A percentile compares a stretch with the other conserved stretches of the same genome.
Evolutionary conservation across 768 basidiomycete genomes (phyloP).

Genomic region (Amyloporia xantha): DNA sequence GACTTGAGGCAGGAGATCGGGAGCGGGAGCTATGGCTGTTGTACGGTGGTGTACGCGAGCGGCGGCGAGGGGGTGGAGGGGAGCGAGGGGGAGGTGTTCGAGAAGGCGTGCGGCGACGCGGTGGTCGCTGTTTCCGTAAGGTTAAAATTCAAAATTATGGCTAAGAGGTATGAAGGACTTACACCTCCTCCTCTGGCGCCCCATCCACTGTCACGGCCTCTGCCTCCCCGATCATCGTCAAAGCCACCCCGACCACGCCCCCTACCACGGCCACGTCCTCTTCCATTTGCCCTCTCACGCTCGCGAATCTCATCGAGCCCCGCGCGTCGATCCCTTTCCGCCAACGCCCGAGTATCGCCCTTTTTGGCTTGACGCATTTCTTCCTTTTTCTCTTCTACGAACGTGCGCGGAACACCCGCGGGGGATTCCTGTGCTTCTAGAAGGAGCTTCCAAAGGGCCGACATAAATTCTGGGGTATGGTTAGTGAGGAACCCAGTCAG

Average conservation of each 20-base stretch:
- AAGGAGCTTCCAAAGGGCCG: slow-evolving; percentile 82
- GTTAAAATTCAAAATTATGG: too few species aligned
- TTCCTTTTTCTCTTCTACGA: slow-evolving; percentile 88
- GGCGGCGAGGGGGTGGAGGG: slow-evolving; percentile 43
- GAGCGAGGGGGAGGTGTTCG: slow-evolving; percentile 29
- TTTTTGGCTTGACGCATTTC: slow-evolving; percentile 74
- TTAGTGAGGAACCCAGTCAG: slow-evolving; percentile 89
- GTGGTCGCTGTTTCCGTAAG: slow-evolving; percentile 9
- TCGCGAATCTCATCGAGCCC: slow-evolving; percentile 66
- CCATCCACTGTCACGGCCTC: slow-evolving; percentile 57
- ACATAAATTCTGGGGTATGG: slow-evolving; percentile 84
- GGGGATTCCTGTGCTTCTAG: slow-evolving; percentile 87
- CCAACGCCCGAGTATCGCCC: slow-evolving; percentile 56
- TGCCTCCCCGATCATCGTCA: slow-evolving; percentile 42
- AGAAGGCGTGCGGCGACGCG: slow-evolving; percentile 13
- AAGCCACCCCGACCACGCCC: slow-evolving; percentile 47
- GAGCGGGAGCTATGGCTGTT: slow-evolving; percentile 35
- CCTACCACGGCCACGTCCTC: slow-evolving; percentile 51
- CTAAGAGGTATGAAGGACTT: slow-evolving; percentile 16
- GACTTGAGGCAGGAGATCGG: slow-evolving; percentile 25
- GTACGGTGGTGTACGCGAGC: slow-evolving; percentile 24
- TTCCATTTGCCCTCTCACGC: slow-evolving; percentile 43
- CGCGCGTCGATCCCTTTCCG: slow-evolving; percentile 63
- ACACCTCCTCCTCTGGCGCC: slow-evolving; percentile 57
- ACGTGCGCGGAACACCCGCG: slow-evolving; percentile 84